Conservation (phyloP, 495 filamentous ascomycete genomes). For the Aspergillus coremiiformis region DNA sequence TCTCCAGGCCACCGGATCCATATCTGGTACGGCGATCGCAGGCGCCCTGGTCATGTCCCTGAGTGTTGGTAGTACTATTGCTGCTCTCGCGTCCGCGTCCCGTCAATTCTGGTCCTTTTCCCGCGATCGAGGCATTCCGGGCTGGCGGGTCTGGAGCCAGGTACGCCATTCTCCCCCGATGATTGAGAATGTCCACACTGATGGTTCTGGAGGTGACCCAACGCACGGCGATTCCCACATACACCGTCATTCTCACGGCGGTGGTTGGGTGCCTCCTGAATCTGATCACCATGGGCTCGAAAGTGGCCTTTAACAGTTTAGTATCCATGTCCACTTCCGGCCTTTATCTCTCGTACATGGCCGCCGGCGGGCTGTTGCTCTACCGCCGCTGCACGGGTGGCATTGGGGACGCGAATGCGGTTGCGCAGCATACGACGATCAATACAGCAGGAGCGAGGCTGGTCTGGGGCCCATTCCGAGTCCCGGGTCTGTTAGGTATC, state of each 20-base stretch:
- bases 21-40: not conserved
- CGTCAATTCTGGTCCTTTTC: slow-evolving; percentile 53
- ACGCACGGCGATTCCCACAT: slow-evolving; percentile 29
- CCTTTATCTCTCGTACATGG: slow-evolving; percentile 39
- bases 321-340: slow-evolving; percentile 36
- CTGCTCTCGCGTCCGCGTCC: slow-evolving; percentile 41
- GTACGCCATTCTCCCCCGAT: slow-evolving; percentile 10
- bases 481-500: slow-evolving; percentile 24
- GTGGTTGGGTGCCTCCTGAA: slow-evolving; percentile 30
- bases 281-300: slow-evolving; percentile 41
- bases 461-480: slow-evolving; percentile 33
- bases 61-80: slow-evolving; percentile 16
- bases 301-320: slow-evolving; percentile 41
- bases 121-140: slow-evolving; percentile 49
- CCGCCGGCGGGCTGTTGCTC: slow-evolving; percentile 39
- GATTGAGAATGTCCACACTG: too few species aligned
- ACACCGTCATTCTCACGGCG: slow-evolving; percentile 33
- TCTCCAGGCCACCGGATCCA: not conserved
- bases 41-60: not conserved
- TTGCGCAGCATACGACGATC: slow-evolving; percentile 12
- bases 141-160: slow-evolving; percentile 37
- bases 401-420: slow-evolving; percentile 20
- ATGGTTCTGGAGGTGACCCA: slow-evolving; percentile 21
- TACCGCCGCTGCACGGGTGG: slow-evolving; percentile 35
- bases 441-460: slow-evolving; percentile 28